These are phyloP conservation scores for Fraxinus velutina DNA, from an alignment of 305 asterid genomes.

Conservation along the genomic window DNA sequence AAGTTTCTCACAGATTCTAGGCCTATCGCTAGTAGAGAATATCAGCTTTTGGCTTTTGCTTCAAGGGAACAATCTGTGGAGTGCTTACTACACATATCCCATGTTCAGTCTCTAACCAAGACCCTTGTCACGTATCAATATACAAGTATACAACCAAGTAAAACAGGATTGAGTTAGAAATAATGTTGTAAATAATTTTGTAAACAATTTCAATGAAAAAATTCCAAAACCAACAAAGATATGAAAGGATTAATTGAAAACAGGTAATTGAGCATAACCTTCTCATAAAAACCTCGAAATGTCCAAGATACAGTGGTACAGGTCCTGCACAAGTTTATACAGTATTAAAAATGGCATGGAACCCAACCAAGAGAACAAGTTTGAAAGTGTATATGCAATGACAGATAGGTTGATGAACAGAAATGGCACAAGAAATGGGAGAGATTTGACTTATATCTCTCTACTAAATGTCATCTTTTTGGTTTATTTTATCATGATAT, in stretches of 20 bases:
- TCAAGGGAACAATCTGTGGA: not conserved
- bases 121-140: not conserved
- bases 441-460: not conserved
- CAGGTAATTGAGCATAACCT: conserved; percentile 48
- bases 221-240: conserved; percentile 5
- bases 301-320: conserved; percentile 98
- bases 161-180: not conserved
- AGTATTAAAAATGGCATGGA: conserved; percentile 19
- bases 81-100: not conserved
- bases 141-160: conserved; percentile 4
- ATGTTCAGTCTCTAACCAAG: not conserved
- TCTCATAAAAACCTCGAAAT: conserved; percentile 90
- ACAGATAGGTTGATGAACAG: not conserved
- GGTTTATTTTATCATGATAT: not conserved
- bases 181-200: not conserved
- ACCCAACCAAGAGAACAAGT: conserved; percentile 12
- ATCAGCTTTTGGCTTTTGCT: not conserved
- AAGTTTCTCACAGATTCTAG: not conserved
- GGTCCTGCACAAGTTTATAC: conserved; percentile 54
- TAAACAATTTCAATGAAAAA: not conserved
- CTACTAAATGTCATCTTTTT: not conserved
- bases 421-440: not conserved
- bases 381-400: not conserved
- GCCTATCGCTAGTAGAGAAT: not conserved
- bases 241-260: conserved; percentile 16